Evolutionary conservation across 306 rosid species (phyloP).

Genomic region (Hippophae rhamnoides): DNA sequence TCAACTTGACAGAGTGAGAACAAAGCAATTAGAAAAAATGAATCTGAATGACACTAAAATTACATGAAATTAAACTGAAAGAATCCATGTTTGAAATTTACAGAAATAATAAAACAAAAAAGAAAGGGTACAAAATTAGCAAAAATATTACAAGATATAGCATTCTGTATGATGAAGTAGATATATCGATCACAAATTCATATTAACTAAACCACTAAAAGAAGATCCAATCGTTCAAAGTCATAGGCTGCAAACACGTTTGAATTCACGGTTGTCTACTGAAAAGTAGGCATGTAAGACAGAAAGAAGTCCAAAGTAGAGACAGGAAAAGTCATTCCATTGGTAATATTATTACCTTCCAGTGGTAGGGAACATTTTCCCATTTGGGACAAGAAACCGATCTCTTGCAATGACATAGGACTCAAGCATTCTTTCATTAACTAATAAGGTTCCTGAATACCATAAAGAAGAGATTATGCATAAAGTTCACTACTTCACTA

Average conservation of each 20-base stretch:
- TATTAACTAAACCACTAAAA: too few species aligned
- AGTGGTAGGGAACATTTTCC: slow-evolving; percentile 80
- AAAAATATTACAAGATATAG: too few species aligned
- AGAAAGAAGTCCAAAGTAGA: background rate
- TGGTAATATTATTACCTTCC: slow-evolving; percentile 66
- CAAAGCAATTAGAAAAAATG: slow-evolving; percentile 1
- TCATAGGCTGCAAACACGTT: too few species aligned
- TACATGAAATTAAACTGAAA: background rate
- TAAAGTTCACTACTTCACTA: slow-evolving; percentile 4
- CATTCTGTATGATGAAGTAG: too few species aligned
- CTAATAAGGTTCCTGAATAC: slow-evolving; percentile 64
- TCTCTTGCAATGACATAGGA: slow-evolving; percentile 95
- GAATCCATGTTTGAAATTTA: background rate
- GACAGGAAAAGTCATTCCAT: slow-evolving; percentile 8
- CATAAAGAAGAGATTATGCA: slow-evolving; percentile 7
- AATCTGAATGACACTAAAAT: background rate
- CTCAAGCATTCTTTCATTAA: slow-evolving; percentile 95
- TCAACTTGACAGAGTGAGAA: slow-evolving; percentile 33
- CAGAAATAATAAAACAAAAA: too few species aligned
- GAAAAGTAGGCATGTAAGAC: too few species aligned
- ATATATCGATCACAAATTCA: too few species aligned
- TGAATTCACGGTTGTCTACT: too few species aligned
- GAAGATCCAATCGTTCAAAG: too few species aligned
- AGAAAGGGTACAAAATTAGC: too few species aligned
- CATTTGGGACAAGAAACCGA: slow-evolving; percentile 71